phyloP scores from a whole-genome alignment of 352 stramenopile species.

The Phytophthora pisi region DNA sequence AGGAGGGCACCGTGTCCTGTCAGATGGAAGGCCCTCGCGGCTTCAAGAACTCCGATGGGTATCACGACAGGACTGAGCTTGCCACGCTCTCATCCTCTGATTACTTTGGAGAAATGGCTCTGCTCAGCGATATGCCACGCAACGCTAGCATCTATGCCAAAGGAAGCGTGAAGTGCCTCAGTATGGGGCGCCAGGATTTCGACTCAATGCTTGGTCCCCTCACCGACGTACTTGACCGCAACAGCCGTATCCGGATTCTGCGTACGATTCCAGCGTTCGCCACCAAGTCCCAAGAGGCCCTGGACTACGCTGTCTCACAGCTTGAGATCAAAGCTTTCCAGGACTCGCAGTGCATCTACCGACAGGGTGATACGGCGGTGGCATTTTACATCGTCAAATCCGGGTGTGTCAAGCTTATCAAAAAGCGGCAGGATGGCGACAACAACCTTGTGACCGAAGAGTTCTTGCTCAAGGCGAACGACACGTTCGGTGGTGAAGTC shows the following conservation, averaged over 20 bases:
- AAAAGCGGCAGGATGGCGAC: slow-evolving; percentile 39
- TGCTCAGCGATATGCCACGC: slow-evolving; percentile 89
- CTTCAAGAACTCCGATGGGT: slow-evolving; percentile 26
- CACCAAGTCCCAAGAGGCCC: slow-evolving; percentile 58
- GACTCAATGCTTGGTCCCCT: slow-evolving; percentile 79
- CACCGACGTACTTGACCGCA: slow-evolving; percentile 73
- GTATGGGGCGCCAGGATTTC: slow-evolving; percentile 73
- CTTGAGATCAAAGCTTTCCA: slow-evolving; percentile 83
- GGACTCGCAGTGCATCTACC: slow-evolving; percentile 67
- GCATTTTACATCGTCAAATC: slow-evolving; percentile 85
- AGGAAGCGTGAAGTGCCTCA: slow-evolving; percentile 71
- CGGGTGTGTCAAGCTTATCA: slow-evolving; percentile 74
- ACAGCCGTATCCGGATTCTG: slow-evolving; percentile 74
- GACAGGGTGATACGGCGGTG: slow-evolving; percentile 52
- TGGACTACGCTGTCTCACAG: slow-evolving; percentile 75
- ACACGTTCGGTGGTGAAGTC: slow-evolving; percentile 73
- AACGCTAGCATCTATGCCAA: slow-evolving; percentile 77
- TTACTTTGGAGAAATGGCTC: slow-evolving; percentile 93
- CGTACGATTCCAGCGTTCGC: slow-evolving; percentile 60
- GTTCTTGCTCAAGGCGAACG: slow-evolving; percentile 73
- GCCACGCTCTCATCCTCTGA: slow-evolving; percentile 58
- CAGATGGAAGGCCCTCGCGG: slow-evolving; percentile 54
- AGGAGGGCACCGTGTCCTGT: slow-evolving; percentile 69
- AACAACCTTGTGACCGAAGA: slow-evolving; percentile 48
- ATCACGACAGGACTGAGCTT: slow-evolving; percentile 37